Evolutionary conservation across 1,284 basidiomycete species (phyloP).

Genomic region (Boletus smithii): DNA sequence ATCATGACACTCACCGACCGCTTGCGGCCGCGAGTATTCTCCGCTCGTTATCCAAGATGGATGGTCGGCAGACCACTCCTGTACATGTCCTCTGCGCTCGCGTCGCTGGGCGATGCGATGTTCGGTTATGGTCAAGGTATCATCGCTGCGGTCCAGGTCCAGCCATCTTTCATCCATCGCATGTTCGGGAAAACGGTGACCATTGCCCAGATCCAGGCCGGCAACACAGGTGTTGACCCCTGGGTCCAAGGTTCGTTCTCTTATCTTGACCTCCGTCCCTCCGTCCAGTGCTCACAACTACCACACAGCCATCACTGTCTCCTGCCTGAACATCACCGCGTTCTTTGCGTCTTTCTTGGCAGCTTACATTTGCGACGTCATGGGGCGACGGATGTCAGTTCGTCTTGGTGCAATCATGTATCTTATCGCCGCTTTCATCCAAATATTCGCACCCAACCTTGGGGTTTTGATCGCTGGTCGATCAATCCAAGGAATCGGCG

Average conservation of each 20-base stretch:
- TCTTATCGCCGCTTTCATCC: constrained; percentile 46
- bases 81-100: constrained; percentile 48
- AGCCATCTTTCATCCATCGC: constrained; percentile 47
- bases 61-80: constrained; percentile 50
- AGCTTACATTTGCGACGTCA: constrained; percentile 47
- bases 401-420: constrained; percentile 49
- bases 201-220: constrained; percentile 41
- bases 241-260: constrained; percentile 41
- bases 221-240: constrained; percentile 45
- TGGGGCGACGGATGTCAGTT: constrained; percentile 49
- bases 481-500: constrained; percentile 46
- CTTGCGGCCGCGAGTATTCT: constrained; percentile 38
- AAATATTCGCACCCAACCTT: constrained; percentile 45
- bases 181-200: constrained; percentile 47
- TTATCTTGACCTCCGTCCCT: background rate
- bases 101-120: constrained; percentile 53
- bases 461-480: constrained; percentile 44
- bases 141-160: constrained; percentile 50
- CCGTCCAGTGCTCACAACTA: constrained; percentile 1
- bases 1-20: constrained; percentile 29
- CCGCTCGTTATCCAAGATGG: constrained; percentile 48
- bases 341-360: constrained; percentile 44
- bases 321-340: constrained; percentile 50
- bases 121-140: constrained; percentile 56
- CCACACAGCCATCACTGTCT: constrained; percentile 48